Conservation (phyloP, 108 stramenopile species). For the Skeletonema costatum region DNA sequence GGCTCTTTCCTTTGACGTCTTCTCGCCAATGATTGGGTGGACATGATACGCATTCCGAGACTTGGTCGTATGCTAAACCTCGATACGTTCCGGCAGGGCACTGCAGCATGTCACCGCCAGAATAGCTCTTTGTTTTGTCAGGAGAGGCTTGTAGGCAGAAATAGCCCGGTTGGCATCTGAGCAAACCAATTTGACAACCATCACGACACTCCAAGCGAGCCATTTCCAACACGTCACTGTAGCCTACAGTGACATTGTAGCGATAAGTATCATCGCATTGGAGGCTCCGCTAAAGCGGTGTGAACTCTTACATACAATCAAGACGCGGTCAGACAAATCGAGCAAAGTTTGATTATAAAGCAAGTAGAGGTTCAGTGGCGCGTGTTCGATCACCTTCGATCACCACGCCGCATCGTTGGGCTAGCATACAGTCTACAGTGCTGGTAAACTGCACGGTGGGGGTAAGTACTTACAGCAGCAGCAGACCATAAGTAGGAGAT, state of each 20-base stretch:
- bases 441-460: too few relatives aligned
- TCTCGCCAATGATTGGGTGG: slow-evolving; percentile 58
- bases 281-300: too few relatives aligned
- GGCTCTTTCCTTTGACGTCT: slow-evolving; percentile 44
- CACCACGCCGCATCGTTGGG: too few relatives aligned
- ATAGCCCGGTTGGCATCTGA: slow-evolving; percentile 67
- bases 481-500: too few relatives aligned
- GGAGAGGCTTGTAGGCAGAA: slow-evolving; percentile 51
- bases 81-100: slow-evolving; percentile 72
- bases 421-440: too few relatives aligned
- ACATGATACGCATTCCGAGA: slow-evolving; percentile 50
- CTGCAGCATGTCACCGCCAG: slow-evolving; percentile 56
- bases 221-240: slow-evolving; percentile 60
- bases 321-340: too few relatives aligned
- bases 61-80: slow-evolving; percentile 48
- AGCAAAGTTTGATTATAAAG: too few relatives aligned
- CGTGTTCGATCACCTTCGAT: too few relatives aligned
- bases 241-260: slow-evolving; percentile 58
- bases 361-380: too few relatives aligned
- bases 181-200: slow-evolving; percentile 70
- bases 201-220: slow-evolving; percentile 71
- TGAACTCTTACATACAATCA: too few relatives aligned
- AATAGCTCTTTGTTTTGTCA: background rate
- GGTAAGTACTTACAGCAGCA: too few relatives aligned
- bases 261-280: slow-evolving; percentile 56